Evolutionary conservation across 306 rosid species (phyloP), one percentile per base, ranked within the genome.

Genomic region (Urtica urens): DNA sequence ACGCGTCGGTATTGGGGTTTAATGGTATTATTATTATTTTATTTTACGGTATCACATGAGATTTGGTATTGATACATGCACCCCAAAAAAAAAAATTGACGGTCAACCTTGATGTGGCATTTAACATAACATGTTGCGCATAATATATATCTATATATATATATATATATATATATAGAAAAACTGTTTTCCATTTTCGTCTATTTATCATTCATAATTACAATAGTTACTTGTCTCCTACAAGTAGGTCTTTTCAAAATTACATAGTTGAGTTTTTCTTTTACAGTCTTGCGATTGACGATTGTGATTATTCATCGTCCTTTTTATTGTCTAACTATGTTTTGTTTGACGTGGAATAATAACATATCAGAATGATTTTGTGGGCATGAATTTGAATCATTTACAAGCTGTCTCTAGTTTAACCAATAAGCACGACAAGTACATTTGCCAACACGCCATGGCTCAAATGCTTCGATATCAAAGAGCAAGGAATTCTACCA

Each of bases 111-210:
- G 58, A 22, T 23, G 22, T n/a, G 29, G 23, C 58, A n/a, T n/a
- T n/a, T n/a, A n/a, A n/a, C n/a, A 53, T 7, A 23, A 53, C 58
- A 53, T 34, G 58, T 18, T 34, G 34, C 38, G 23, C 58, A 53
- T 22, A 15, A 53, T 21, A 48, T 15, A 48, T 16, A n/a, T n/a
- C n/a, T n/a, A n/a, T n/a, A n/a, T n/a, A n/a, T n/a, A n/a, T n/a
- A n/a, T n/a, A n/a, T n/a, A n/a, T n/a, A n/a, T n/a, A n/a, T n/a
- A n/a, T n/a, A n/a, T n/a, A n/a, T n/a, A n/a, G 3, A 35, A 35
- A 35, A 35, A 9, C 40, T 19, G 8, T 7, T 20, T 19, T 11
- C 20, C 13, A 17, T 51, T 52, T 15, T 22, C n/a, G n/a, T n/a
- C n/a, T 13, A 23, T 1, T 52, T 23, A 10, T 35, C 45, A 22